Percentiles rank a stretch among this genome's conserved stretches.
These are phyloP conservation scores for Begonia loranthoides DNA, from an alignment of 306 rosid species.

Conservation along the genomic window DNA sequence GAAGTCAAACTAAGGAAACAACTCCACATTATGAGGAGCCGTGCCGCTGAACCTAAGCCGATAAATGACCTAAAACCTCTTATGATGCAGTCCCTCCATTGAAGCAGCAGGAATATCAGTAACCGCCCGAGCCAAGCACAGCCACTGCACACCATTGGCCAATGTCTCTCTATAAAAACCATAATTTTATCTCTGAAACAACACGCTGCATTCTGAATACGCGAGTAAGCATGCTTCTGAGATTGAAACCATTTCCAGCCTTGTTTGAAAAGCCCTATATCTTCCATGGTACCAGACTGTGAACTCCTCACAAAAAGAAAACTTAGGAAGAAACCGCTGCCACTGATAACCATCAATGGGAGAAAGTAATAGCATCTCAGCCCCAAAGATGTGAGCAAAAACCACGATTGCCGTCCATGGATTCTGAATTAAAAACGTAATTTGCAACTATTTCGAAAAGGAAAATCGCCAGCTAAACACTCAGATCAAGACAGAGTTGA, in stretches of 20 bases:
- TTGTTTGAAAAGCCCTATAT: slow-evolving; percentile 71
- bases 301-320: too few species aligned
- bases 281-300: slow-evolving; percentile 46
- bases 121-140: slow-evolving; percentile 43
- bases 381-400: too few species aligned
- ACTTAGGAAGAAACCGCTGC: too few species aligned
- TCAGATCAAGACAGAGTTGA: too few species aligned
- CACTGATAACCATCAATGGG: too few species aligned
- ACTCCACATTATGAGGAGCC: slow-evolving; percentile 93
- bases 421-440: too few species aligned
- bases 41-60: slow-evolving; percentile 63
- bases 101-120: slow-evolving; percentile 28
- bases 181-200: slow-evolving; percentile 37
- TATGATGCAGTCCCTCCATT: slow-evolving; percentile 57
- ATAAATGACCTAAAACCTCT: slow-evolving; percentile 69
- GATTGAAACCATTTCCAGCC: slow-evolving; percentile 75
- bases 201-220: slow-evolving; percentile 21
- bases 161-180: slow-evolving; percentile 53
- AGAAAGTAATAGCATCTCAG: too few species aligned
- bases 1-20: slow-evolving; percentile 88
- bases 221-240: slow-evolving; percentile 46
- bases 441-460: too few species aligned
- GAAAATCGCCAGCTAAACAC: too few species aligned
- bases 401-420: too few species aligned
- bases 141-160: slow-evolving; percentile 73